A percentile compares a stretch with the other conserved stretches of the same genome.
Conservation (phyloP, 2,329 filamentous ascomycete genomes). For the Cercospora nicotianae region DNA sequence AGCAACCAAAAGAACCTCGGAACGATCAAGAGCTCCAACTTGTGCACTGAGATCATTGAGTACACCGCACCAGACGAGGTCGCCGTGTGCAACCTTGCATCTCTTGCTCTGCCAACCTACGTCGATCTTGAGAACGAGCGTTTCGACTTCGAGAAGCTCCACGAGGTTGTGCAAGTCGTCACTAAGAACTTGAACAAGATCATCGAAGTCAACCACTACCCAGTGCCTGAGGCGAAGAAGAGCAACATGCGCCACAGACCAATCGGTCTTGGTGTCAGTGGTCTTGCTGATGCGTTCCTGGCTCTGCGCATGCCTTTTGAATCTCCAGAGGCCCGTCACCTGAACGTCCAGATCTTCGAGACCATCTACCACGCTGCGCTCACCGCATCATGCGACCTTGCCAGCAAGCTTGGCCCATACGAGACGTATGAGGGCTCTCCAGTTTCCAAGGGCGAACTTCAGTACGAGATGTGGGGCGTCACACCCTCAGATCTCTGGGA, state of each 20-base stretch:
- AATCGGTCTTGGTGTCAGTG: constrained; percentile 94
- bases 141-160: constrained; percentile 96
- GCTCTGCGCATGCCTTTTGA: constrained; percentile 96
- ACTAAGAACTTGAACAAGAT: constrained; percentile 97
- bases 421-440: constrained; percentile 90
- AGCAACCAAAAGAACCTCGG: constrained; percentile 99
- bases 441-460: constrained; percentile 90
- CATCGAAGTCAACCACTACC: constrained; percentile 98
- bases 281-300: constrained; percentile 96
- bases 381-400: constrained; percentile 83
- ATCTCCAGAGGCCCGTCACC: constrained; percentile 85
- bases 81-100: constrained; percentile 96
- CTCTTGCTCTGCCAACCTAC: constrained; percentile 84
- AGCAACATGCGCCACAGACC: constrained; percentile 98
- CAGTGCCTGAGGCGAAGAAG: constrained; percentile 87
- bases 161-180: constrained; percentile 89
- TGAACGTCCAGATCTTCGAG: constrained; percentile 99
- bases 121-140: constrained; percentile 81
- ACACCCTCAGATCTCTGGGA: constrained; percentile 95
- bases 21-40: constrained; percentile 96
- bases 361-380: constrained; percentile 97
- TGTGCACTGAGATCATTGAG: constrained; percentile 98
- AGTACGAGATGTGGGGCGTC: constrained; percentile 98
- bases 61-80: constrained; percentile 98
- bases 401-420: constrained; percentile 81